Evolutionary conservation across 306 rosid species (phyloP).

Genomic region (Chamaecrista fasciculata): DNA sequence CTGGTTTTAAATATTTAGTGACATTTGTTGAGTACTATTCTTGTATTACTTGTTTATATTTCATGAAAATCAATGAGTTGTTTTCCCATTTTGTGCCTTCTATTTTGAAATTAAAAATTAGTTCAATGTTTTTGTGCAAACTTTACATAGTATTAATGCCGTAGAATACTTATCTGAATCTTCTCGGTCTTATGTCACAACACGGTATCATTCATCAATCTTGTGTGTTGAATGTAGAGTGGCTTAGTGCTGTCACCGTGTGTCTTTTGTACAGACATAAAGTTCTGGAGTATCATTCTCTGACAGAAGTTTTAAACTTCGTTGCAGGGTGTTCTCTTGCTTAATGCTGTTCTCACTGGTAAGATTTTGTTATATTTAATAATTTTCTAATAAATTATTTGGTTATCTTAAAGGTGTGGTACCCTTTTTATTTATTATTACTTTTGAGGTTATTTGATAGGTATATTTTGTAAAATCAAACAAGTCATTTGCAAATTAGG

Average conservation of each 20-base stretch:
- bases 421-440: neutral
- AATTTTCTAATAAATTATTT: neutral
- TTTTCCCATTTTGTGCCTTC: no score
- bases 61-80: no score
- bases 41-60: no score
- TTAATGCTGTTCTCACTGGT: constrained; percentile 96
- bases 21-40: no score
- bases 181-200: no score
- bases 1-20: no score
- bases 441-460: neutral
- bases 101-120: no score
- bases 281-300: neutral
- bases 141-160: no score
- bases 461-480: neutral
- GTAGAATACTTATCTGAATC: no score
- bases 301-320: constrained; percentile 31
- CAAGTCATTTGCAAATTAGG: constrained; percentile 1
- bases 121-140: no score
- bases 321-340: constrained; percentile 88
- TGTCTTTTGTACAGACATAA: neutral
- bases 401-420: constrained; percentile 1
- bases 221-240: neutral
- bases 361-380: constrained; percentile 25
- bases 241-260: neutral
- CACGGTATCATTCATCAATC: no score